A percentile compares a stretch with the other conserved stretches of the same genome.
phyloP scores from a whole-genome alignment of 1,139 yeast species.

The Suhomyces anneliseae region DNA sequence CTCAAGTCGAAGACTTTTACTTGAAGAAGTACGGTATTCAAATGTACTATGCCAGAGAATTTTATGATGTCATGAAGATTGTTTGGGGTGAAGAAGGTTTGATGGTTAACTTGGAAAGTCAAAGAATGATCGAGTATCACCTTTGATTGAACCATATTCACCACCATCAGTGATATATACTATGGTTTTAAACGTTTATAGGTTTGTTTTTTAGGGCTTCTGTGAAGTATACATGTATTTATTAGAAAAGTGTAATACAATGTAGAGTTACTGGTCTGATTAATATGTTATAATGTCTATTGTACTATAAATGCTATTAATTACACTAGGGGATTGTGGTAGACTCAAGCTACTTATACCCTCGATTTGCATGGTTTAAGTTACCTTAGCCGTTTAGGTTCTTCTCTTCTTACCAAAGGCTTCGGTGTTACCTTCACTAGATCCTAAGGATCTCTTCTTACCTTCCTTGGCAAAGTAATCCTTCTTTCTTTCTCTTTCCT shows the following conservation, averaged over 20 bases:
- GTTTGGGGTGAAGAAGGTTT: conserved; percentile 62
- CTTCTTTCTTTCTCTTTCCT: conserved; percentile 82
- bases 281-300: not conserved
- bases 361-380: no score
- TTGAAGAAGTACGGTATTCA: conserved; percentile 54
- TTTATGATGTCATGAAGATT: conserved; percentile 69
- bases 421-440: conserved; percentile 37
- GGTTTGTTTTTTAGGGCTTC: not conserved
- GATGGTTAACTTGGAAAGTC: conserved; percentile 29
- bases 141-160: conserved; percentile 17
- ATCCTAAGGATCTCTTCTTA: conserved; percentile 57
- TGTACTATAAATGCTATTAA: not conserved
- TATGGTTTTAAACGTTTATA: not conserved
- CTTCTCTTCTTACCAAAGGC: conserved; percentile 36
- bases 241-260: not conserved
- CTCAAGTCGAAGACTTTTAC: conserved; percentile 49
- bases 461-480: conserved; percentile 79
- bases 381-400: not conserved
- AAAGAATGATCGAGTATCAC: conserved; percentile 40
- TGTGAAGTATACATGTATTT: not conserved
- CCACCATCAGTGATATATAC: not conserved
- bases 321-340: no score
- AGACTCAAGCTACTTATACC: not conserved
- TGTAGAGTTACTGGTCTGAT: not conserved
- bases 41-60: conserved; percentile 67